Evolutionary conservation across 2,329 filamentous ascomycete genomes (phyloP), one percentile per base, ranked within the genome.

Genomic region (Penicillium sp.): DNA sequence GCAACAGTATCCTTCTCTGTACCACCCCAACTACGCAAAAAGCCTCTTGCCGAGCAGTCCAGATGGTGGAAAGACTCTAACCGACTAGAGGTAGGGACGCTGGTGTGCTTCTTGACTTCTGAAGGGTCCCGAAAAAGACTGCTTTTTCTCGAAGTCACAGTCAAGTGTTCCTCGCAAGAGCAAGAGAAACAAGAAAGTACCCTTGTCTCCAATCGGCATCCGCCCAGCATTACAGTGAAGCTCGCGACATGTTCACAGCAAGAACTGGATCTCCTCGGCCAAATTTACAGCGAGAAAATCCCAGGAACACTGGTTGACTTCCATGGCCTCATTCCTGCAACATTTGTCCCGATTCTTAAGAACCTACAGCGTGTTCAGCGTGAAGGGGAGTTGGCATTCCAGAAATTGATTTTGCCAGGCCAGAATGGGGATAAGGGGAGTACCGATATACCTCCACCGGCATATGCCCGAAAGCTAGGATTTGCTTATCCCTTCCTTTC

Each of bases 61-160:
- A 56, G 4, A 56, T 58, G 49, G 56, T 56, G 46, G 56, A 1
- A 56, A 50, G 53, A 48, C 18, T 58, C 56, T 3, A 58, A 15
- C 34, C 47, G 53, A 54, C 41, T 58, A 1, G 50, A 58, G 3
- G 41, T 53, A 29, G 50, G 56, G 27, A 51, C 46, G 13, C 49
- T 56, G 3, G 16, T 56, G 1, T 58, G 50, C 15, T 56, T 58
- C 13, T 38, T 58, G 25, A 31, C 41, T 2, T 46, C 46, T 4
- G 2, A 53, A 53, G 50, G 13, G 27, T 40, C 21, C 29, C 10
- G 50, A 0, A 52, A 4, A 7, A 52, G n/a, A 31, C 40, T 50
- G 13, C 35, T 58, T 2, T 58, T 58, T 27, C 46, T 56, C 27
- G 53, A 56, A 7, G 53, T 58, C 0, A 56, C 49, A 2, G 38